Base-by-base conservation (phyloP, 1,284 basidiomycete genomes). In the Mycosarcoma mackinlayi region DNA sequence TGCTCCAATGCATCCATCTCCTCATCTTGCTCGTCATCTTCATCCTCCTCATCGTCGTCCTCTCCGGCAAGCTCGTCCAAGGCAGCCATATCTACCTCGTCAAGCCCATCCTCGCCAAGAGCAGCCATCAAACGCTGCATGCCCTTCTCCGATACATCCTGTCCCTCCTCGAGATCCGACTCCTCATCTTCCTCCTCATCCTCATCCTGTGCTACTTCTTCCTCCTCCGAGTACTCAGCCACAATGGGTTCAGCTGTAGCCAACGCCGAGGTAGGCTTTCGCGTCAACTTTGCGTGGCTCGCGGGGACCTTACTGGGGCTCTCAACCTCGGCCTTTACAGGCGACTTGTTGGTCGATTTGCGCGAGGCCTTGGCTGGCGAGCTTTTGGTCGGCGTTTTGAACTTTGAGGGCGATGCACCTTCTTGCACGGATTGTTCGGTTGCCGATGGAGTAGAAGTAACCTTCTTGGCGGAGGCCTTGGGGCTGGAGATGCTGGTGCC, bases 91-190 rank as follows among this genome's bases (percentile, higher is more conserved):
- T 78, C 79, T n/a, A 69, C 60, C 48, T 79, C 79, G 30, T 73
- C 58, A 25, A 82, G 50, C 6, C 77, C 78, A 38, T 82, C 79
- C 3, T 77, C 65, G 9, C 79, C 79, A 3, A 82, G 64, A 3
- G 79, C 78, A 18, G 56, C 66, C 73, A 82, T 77, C 19, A 82
- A 42, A 9, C 76, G 58, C 54, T 79, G 61, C 39, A 82, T 56
- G 9, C 80, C 80, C 60, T 75, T 57, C 27, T 76, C 57, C 5
- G 75, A 77, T 11, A 81, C 78, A 42, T 78, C 76, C 39, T 75
- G 67, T 16, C 71, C 78, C n/a, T 80, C 79, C 28, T 76, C 79
- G 24, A 68, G 50, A 37, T 74, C 70, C 27, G 64, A 56, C 8
- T 67, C 71, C 7, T 74, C 76, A 3, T 75, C 70, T 1, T 64